Conservation (phyloP, 768 basidiomycete genomes). For the Clavulina sp. region DNA sequence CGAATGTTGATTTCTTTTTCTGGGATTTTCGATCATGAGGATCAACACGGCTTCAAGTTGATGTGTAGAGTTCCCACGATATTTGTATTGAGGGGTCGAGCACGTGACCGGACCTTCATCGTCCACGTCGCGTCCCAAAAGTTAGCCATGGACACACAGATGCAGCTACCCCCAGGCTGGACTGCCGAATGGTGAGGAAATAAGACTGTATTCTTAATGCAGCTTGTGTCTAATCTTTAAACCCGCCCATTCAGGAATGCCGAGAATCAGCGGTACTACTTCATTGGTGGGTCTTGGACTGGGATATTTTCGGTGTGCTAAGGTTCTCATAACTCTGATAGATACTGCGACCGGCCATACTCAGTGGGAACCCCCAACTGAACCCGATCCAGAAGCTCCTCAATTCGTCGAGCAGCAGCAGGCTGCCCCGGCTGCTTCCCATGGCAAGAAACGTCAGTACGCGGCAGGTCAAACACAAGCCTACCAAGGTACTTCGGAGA, state of each 20-base stretch:
- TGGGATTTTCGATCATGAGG: too few species aligned
- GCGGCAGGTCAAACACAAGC: conserved; percentile 86
- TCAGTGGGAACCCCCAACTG: conserved; percentile 73
- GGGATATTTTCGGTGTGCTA: neutral
- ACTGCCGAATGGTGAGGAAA: conserved; percentile 65
- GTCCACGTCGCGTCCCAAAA: too few species aligned
- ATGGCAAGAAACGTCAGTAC: conserved; percentile 73
- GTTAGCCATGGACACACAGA: conserved; percentile 1
- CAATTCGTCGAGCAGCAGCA: conserved; percentile 18
- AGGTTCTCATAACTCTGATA: conserved; percentile 19
- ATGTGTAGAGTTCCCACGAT: too few species aligned
- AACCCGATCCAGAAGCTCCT: conserved; percentile 16
- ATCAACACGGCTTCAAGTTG: too few species aligned
- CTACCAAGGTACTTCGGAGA: conserved; percentile 39
- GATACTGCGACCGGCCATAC: conserved; percentile 69
- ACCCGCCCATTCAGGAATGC: conserved; percentile 41
- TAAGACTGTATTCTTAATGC: neutral
- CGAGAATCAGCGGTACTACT: conserved; percentile 65
- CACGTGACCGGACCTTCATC: too few species aligned
- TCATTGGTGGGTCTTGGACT: conserved; percentile 49
- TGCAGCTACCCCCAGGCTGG: conserved; percentile 77
- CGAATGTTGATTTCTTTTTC: too few species aligned
- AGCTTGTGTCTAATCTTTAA: neutral
- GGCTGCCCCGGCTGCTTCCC: conserved; percentile 18
- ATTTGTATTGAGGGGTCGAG: too few species aligned